Base-by-base conservation (phyloP, 805 yeast species). In the Wilhelminamyces savonicus region DNA sequence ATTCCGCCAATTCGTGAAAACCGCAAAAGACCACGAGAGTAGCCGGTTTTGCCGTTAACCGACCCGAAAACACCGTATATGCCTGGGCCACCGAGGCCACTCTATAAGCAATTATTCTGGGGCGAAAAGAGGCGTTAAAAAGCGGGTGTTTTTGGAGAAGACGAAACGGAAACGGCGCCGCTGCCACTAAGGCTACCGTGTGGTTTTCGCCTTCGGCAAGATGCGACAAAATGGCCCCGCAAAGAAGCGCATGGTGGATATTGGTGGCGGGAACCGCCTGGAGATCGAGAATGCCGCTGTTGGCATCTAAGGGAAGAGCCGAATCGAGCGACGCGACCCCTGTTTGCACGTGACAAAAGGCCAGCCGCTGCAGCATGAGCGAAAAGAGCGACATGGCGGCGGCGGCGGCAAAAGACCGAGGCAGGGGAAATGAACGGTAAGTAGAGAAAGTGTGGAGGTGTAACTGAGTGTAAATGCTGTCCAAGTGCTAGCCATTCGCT, bases 201-300 rank as follows among this genome's bases (percentile, higher is more conserved):
- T n/a, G n/a, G n/a, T n/a, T n/a, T n/a, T n/a, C n/a, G n/a, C n/a
- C n/a, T 9, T 48, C 30, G 16, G 56, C 36, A 4, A 45, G 36
- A 27, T 41, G 43, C 23, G 44, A 29, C 1, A 46, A 52, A 10
- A 31, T 25, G 35, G 52, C 45, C n/a, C n/a, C n/a, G n/a, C n/a
- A n/a, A n/a, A n/a, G n/a, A n/a, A n/a, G n/a, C n/a, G n/a, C n/a
- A n/a, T n/a, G n/a, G n/a, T n/a, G n/a, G n/a, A n/a, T n/a, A n/a
- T n/a, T n/a, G n/a, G n/a, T n/a, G 3, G 51, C 49, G 3, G 69
- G 66, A n/a, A 59, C 56, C 3, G 57, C 35, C 38, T 62, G 68
- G 35, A 62, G 40, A 33, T 62, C 69, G 28, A 52, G 50, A 6
- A 63, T 39, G 8, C 59, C 56, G 24, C 37, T 44, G 21, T 34